A percentile compares a stretch with the other conserved stretches of the same genome.
phyloP scores from a whole-genome alignment of 2,329 filamentous ascomycete species.

The Cordyceps fumosorosea region DNA sequence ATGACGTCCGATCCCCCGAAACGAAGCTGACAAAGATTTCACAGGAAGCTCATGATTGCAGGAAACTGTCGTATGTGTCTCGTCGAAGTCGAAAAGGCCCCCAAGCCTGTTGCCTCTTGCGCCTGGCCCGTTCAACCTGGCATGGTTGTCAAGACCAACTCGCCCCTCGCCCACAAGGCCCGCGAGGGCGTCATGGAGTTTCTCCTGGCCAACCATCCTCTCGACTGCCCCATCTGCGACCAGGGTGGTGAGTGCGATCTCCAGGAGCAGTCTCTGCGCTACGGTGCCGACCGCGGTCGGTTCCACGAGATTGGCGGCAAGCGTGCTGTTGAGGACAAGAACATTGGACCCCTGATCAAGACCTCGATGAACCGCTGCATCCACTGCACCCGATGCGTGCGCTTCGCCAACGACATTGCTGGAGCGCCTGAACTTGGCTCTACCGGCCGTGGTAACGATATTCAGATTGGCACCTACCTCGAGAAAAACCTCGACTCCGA shows the following conservation, averaged over 20 bases:
- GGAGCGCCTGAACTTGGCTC: conserved; percentile 94
- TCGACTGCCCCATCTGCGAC: conserved; percentile 96
- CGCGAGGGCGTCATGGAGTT: conserved; percentile 99
- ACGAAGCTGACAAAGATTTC: conserved; percentile 32
- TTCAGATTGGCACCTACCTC: conserved; percentile 97
- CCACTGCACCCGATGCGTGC: conserved; percentile 95
- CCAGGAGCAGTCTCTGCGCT: conserved; percentile 98
- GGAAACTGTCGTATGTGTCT: conserved; percentile 99
- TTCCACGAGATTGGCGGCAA: conserved; percentile 96
- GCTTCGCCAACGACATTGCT: conserved; percentile 95
- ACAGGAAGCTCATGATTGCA: conserved; percentile 93
- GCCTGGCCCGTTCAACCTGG: conserved; percentile 98
- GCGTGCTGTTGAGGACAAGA: conserved; percentile 98
- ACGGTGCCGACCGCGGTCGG: conserved; percentile 88
- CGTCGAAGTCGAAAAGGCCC: conserved; percentile 92
- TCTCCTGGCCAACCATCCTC: conserved; percentile 87
- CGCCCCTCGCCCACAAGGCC: conserved; percentile 91
- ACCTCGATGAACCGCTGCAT: conserved; percentile 99
- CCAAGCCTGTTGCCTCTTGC: conserved; percentile 96
- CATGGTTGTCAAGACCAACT: conserved; percentile 99
- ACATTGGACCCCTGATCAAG: conserved; percentile 96
- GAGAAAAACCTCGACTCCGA: conserved; percentile 92
- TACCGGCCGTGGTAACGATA: conserved; percentile 88
- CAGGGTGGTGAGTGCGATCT: conserved; percentile 98
- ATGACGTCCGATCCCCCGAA: conserved; percentile 20